These are phyloP conservation scores for Colletotrichum phormii DNA, from an alignment of 2,329 filamentous ascomycete genomes.

Conservation along the genomic window DNA sequence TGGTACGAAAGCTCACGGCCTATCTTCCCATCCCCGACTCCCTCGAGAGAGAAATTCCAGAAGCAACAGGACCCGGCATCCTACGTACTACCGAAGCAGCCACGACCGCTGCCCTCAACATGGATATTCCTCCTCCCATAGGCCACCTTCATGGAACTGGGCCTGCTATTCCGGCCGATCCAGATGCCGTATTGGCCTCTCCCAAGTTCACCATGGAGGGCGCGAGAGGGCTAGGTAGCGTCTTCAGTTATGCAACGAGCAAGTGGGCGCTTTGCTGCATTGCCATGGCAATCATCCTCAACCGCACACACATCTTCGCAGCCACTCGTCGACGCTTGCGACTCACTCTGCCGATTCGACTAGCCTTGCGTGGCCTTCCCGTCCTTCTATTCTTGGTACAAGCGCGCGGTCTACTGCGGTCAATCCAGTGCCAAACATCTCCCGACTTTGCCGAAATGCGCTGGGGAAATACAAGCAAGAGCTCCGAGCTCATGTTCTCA, in stretches of 20 bases:
- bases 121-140: constrained; percentile 23
- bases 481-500: constrained; percentile 76
- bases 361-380: constrained; percentile 77
- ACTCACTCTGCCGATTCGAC: constrained; percentile 77
- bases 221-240: constrained; percentile 79
- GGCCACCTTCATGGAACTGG: background rate
- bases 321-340: constrained; percentile 85
- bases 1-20: constrained; percentile 76
- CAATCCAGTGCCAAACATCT: constrained; percentile 92
- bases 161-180: constrained; percentile 53
- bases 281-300: constrained; percentile 86
- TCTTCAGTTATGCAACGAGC: constrained; percentile 91
- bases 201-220: constrained; percentile 68
- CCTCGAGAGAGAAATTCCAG: constrained; percentile 70
- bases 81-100: constrained; percentile 56
- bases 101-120: constrained; percentile 52
- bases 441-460: constrained; percentile 76
- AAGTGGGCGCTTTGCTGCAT: constrained; percentile 93
- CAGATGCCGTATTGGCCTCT: constrained; percentile 45
- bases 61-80: constrained; percentile 61
- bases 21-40: constrained; percentile 70
- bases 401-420: constrained; percentile 78
- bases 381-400: constrained; percentile 78
- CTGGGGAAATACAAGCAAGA: constrained; percentile 75
- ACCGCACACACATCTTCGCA: constrained; percentile 93